Base-by-base conservation (phyloP, 176 grass and related monocot genomes). In the Oryza officinalis region DNA sequence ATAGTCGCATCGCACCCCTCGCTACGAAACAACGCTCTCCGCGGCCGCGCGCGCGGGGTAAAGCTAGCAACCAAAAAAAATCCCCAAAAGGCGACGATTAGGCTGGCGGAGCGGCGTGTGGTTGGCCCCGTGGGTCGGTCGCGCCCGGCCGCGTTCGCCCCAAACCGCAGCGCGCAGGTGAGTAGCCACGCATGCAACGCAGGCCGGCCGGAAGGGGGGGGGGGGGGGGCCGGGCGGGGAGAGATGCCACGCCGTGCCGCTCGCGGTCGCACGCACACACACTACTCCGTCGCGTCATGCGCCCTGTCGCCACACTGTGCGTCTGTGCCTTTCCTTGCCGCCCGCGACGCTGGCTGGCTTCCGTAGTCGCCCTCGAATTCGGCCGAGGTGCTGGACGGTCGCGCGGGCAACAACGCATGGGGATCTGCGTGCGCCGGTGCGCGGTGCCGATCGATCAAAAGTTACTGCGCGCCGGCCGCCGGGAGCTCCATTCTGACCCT, bases 41-140 rank as follows among this genome's bases (percentile, higher is more conserved):
- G 52, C 52, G 54, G 54, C 54, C 54, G 26, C 25, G 23, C 74
- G 45, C 40, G 43, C 54, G 65, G 65, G 10, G 35, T 1, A 5
- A 75, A 52, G 15, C 46, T 20, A 78, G 50, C 26, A 9, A 41
- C 40, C 40, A 41, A 10, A 80, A 33, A 13, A 4, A 4, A 31
- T 2, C 0, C 54, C 18, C 54, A 8, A 23, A 23, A 79, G 30
- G 69, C 63, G 47, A 70, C 76, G 65, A 38, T 20, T 11, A 61
- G 18, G 57, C 57, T 23, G 57, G 25, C 6, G 10, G n/a, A 84
- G 81, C 72, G 72, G 83, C 83, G 49, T 63, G 83, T 74, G 73
- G 82, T 78, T 88, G 90, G 90, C 40, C 86, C 81, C 80, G 40
- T 27, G 68, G 80, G 80, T 90, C 84, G 88, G 88, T 79, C 67